Percentiles rank a stretch among this genome's conserved stretches.
phyloP scores from a whole-genome alignment of 805 yeast species.

The Barnettozyma wickerhamii region DNA sequence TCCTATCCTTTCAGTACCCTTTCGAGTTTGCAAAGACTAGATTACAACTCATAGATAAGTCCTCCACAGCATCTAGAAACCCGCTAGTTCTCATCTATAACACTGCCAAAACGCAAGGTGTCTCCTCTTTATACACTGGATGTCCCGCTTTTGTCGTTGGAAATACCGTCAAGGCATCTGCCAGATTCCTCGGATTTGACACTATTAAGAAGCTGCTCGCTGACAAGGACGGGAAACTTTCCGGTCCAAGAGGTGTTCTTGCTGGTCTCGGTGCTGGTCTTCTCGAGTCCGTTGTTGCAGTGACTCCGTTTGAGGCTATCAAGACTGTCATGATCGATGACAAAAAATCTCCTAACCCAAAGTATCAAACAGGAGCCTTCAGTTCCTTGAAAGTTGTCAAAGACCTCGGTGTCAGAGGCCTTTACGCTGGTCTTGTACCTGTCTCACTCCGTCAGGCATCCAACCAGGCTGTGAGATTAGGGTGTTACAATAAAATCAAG shows the following conservation, averaged over 20 bases:
- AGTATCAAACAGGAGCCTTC: slow-evolving; percentile 54
- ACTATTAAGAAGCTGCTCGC: slow-evolving; percentile 70
- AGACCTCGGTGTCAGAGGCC: slow-evolving; percentile 79
- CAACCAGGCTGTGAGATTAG: slow-evolving; percentile 90
- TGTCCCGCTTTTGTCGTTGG: slow-evolving; percentile 97
- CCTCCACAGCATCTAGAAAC: slow-evolving; percentile 65
- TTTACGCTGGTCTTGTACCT: slow-evolving; percentile 87
- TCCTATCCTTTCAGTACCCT: slow-evolving; percentile 55
- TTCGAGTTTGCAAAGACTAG: slow-evolving; percentile 97
- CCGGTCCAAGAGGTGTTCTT: slow-evolving; percentile 86
- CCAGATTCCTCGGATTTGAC: slow-evolving; percentile 90
- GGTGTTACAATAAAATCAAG: slow-evolving; percentile 88
- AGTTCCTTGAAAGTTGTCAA: slow-evolving; percentile 63
- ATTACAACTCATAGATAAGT: slow-evolving; percentile 71
- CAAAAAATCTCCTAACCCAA: slow-evolving; percentile 70
- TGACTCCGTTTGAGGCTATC: slow-evolving; percentile 95
- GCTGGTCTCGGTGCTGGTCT: slow-evolving; percentile 99
- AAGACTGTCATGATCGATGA: slow-evolving; percentile 96
- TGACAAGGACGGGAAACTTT: slow-evolving; percentile 81
- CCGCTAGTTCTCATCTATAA: slow-evolving; percentile 78
- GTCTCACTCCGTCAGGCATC: slow-evolving; percentile 95
- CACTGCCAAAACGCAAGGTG: slow-evolving; percentile 74
- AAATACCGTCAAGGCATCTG: slow-evolving; percentile 94
- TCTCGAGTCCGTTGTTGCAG: slow-evolving; percentile 86
- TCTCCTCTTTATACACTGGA: slow-evolving; percentile 80